Base-by-base conservation (phyloP, 495 filamentous ascomycete species). In the Lophium mytilinum region DNA sequence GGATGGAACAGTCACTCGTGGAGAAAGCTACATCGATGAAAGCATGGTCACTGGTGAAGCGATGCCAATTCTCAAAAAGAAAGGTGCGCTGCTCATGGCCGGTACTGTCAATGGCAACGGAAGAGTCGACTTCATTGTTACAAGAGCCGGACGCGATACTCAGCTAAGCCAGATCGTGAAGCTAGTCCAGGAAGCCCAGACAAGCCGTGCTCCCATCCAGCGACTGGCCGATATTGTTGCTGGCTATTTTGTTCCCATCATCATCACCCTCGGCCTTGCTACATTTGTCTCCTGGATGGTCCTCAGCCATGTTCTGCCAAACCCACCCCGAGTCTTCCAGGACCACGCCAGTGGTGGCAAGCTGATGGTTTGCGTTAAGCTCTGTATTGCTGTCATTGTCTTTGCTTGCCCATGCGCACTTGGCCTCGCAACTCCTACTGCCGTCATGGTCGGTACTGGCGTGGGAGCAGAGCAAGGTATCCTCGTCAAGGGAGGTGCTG, bases 41-140 rank as follows among this genome's bases (percentile, higher is more conserved):
- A 95, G 89, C 66, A 97, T 97, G 94, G 90, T 99, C 40, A 99
- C 94, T 11, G 93, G 93, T 52, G 93, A 99, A 73, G 86, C 92
- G 2, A 86, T 95, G 74, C 90, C 92, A 0, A 89, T 97, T 37
- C 82, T 88, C 57, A 99, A 97, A 69, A 80, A 78, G 53, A 86
- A 87, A 62, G 89, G 89, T 1, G 84, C 81, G 66, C 68, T 81
- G 41, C 72, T 97, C 39, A 90, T 96, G 67, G 93, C 90, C n/a
- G 93, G 93, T 9, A 99, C 93, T 5, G 92, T 99, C 59, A 99
- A 99, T 66, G 90, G 90, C 18, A 83, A 89, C 43, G 92, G 92
- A 4, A 79, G 92, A 14, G 73, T 97, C 21, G 93, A 99, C 68
- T 93, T 99, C 72, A 83, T 86, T 46, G 93, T 99, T 48, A 95